Conservation (phyloP, 73 alveolate species). For the Effrenium voratum region DNA sequence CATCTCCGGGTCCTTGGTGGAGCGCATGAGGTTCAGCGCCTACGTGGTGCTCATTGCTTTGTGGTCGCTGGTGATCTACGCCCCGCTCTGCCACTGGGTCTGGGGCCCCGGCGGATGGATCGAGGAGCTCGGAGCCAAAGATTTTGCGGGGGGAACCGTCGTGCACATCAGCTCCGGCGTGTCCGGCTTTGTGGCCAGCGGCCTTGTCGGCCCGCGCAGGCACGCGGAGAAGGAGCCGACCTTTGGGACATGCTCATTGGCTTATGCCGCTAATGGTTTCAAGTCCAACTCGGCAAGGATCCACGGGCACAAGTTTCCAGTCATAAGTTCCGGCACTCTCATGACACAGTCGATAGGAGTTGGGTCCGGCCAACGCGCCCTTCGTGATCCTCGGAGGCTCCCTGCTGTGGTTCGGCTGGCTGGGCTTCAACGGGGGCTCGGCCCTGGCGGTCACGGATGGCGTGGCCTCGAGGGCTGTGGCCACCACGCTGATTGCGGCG, state of each 20-base stretch:
- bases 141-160: background rate
- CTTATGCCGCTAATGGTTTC: no score
- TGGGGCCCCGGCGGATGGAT: constrained; percentile 57
- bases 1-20: constrained; percentile 42
- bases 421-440: constrained; percentile 68
- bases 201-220: constrained; percentile 41
- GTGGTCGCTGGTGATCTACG: constrained; percentile 34
- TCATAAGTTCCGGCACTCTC: no score
- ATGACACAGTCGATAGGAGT: no score
- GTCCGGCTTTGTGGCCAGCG: constrained; percentile 60
- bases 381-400: constrained; percentile 58
- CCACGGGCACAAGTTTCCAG: no score
- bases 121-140: background rate
- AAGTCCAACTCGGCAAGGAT: no score
- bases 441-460: constrained; percentile 57
- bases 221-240: constrained; percentile 64
- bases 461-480: constrained; percentile 61
- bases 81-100: constrained; percentile 33
- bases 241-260: no score
- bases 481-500: constrained; percentile 53
- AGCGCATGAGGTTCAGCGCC: constrained; percentile 38
- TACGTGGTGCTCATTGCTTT: background rate
- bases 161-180: constrained; percentile 63
- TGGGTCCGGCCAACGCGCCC: constrained; percentile 69
- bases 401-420: constrained; percentile 79